Evolutionary conservation across 805 yeast species (phyloP).

Genomic region (Schwanniomyces sp.): DNA sequence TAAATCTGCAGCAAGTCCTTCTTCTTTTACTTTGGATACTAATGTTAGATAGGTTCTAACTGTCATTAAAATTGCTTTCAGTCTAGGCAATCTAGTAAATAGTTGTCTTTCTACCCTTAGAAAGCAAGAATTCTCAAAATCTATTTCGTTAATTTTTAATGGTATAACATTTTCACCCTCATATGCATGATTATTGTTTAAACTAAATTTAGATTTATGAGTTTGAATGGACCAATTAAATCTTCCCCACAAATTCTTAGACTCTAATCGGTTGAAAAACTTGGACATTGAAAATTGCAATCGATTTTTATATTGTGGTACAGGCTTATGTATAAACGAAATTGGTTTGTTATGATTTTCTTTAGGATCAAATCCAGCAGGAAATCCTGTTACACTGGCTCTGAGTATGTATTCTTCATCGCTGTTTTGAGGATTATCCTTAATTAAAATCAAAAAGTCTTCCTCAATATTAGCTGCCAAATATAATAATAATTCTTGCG

Average conservation of each 20-base stretch:
- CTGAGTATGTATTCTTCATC: constrained; percentile 60
- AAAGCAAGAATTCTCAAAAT: constrained; percentile 33
- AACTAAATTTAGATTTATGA: constrained; percentile 30
- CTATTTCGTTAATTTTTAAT: constrained; percentile 27
- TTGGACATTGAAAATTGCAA: constrained; percentile 64
- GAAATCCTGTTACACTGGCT: constrained; percentile 60
- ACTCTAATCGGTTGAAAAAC: constrained; percentile 57
- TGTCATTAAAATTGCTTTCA: constrained; percentile 35
- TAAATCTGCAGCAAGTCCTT: constrained; percentile 32
- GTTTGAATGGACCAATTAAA: constrained; percentile 72
- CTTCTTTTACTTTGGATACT: constrained; percentile 23
- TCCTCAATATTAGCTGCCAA: constrained; percentile 53
- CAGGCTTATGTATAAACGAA: constrained; percentile 66
- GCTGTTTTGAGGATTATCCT: constrained; percentile 32
- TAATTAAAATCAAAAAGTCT: constrained; percentile 57
- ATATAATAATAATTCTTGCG: constrained; percentile 17
- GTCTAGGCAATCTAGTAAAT: constrained; percentile 34
- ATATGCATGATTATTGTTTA: constrained; percentile 26
- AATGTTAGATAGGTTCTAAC: constrained; percentile 39
- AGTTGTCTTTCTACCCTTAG: constrained; percentile 38
- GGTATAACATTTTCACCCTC: constrained; percentile 23
- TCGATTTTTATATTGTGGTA: constrained; percentile 61
- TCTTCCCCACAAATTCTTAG: constrained; percentile 58
- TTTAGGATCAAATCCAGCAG: constrained; percentile 72
- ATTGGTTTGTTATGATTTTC: constrained; percentile 52